Conservation (phyloP, 2,329 filamentous ascomycete genomes). For the Sordariomycetes sp. region DNA sequence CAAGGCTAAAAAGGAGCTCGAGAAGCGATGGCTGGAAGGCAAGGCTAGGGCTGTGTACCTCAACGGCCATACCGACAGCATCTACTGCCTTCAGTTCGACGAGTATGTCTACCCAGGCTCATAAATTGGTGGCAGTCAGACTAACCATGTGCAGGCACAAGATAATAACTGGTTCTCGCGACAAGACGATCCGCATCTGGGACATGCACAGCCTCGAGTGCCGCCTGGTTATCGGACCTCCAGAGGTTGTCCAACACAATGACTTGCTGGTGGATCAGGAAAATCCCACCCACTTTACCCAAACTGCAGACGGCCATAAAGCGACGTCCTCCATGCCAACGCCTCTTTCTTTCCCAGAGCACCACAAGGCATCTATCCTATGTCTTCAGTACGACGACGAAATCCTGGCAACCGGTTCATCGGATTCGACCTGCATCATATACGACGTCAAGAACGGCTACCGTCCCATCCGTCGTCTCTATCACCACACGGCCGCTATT, state of each 20-base stretch:
- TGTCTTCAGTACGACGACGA: constrained; percentile 91
- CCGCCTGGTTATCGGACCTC: constrained; percentile 75
- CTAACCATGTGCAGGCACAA: constrained; percentile 58
- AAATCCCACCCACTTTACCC: constrained; percentile 46
- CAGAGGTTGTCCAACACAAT: constrained; percentile 47
- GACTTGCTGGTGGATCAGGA: constrained; percentile 42
- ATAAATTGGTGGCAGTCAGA: background rate
- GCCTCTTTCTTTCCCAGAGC: constrained; percentile 48
- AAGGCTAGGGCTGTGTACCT: constrained; percentile 79
- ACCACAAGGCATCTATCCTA: constrained; percentile 87
- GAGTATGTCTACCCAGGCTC: constrained; percentile 51
- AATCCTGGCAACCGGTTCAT: constrained; percentile 91
- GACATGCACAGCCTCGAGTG: constrained; percentile 85
- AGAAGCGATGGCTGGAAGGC: constrained; percentile 70
- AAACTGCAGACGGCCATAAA: constrained; percentile 38
- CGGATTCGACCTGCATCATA: constrained; percentile 83
- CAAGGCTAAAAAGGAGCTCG: constrained; percentile 64
- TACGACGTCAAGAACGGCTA: constrained; percentile 78
- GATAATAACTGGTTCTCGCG: constrained; percentile 92
- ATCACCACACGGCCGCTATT: constrained; percentile 76
- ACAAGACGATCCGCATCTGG: constrained; percentile 94
- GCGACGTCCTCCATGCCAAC: constrained; percentile 39
- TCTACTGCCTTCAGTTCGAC: constrained; percentile 97
- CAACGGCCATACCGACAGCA: constrained; percentile 88
- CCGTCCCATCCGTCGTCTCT: constrained; percentile 67